These are phyloP conservation scores for Aphanomyces euteiches DNA, from an alignment of 352 stramenopile genomes.

Conservation along the genomic window DNA sequence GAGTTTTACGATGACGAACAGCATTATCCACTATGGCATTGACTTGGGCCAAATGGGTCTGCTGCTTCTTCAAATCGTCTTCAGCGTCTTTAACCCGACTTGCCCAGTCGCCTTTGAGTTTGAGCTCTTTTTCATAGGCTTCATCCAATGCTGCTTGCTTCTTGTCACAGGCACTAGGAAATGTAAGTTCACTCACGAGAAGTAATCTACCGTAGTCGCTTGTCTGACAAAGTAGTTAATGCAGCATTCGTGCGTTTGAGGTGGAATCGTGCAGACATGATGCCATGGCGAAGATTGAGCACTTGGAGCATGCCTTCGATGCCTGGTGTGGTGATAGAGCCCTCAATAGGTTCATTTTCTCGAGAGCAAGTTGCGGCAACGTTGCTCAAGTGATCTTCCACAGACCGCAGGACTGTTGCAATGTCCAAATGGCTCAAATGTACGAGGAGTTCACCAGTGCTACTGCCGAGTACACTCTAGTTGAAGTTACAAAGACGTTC, in stretches of 20 bases:
- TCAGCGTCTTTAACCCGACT: slow-evolving; percentile 56
- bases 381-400: slow-evolving; percentile 7
- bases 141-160: slow-evolving; percentile 3
- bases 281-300: slow-evolving; percentile 69
- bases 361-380: slow-evolving; percentile 8
- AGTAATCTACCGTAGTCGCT: slow-evolving; percentile 37
- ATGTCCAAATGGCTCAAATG: slow-evolving; percentile 48
- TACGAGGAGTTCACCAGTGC: slow-evolving; percentile 64
- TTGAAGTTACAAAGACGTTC: not conserved
- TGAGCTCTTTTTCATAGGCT: slow-evolving; percentile 22
- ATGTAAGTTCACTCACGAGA: not conserved
- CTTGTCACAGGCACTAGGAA: slow-evolving; percentile 2
- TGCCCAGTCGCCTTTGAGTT: slow-evolving; percentile 25
- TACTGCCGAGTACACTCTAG: slow-evolving; percentile 60
- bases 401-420: not conserved
- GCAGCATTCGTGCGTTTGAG: slow-evolving; percentile 57
- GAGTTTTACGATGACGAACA: slow-evolving; percentile 51
- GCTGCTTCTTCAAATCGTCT: slow-evolving; percentile 47
- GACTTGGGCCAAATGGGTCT: slow-evolving; percentile 53
- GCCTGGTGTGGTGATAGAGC: slow-evolving; percentile 40
- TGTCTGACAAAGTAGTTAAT: slow-evolving; percentile 53
- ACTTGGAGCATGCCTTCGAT: slow-evolving; percentile 65
- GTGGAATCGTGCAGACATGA: slow-evolving; percentile 61
- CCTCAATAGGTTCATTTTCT: slow-evolving; percentile 16
- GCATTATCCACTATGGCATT: slow-evolving; percentile 63